Evolutionary conservation across 805 yeast species (phyloP), one percentile per base, ranked within the genome.

Genomic region (Maudiozyma saulgeensis): DNA sequence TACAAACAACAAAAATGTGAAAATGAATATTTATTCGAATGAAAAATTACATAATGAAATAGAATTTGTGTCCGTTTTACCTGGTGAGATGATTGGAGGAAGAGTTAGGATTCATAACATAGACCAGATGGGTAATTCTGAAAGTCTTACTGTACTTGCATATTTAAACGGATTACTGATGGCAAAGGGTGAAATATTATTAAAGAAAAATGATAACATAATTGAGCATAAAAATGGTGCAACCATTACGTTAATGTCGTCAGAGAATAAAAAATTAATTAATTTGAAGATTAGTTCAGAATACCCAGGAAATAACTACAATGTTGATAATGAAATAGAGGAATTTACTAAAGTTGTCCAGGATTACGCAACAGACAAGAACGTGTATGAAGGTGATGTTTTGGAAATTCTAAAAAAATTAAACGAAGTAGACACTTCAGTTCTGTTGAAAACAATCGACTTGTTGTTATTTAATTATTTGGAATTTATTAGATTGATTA

Each of bases 61-160:
- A 95, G 79, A 78, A 48, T 85, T 88, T 57, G 75, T 85, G 9
- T 80, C 91, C 2, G 87, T 84, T 12, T 72, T 75, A 55, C 80
- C 87, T 1, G 82, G 78, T 40, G 96, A 88, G 66, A 71, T 73
- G 13, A 71, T 87, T 49, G 85, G 90, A 35, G 96, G 87, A 62
- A 71, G 77, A 35, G 75, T 88, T 43, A 79, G 79, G 58, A 71
- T 87, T 15, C 72, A 77, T 52, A 86, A 86, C 40, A 67, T 86
- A 21, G 74, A 76, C 18, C 66, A 70, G 41, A 69, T 70, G 50
- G 60, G 67, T 1, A 72, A 73, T 41, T 76, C 76, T 48, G 93
- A 84, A 57, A 68, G 71, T 45, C 62, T 86, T 46, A 64, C 73
- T 23, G 69, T 86, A 49, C 70, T 74, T 19, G 73, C 84, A 23